Base-by-base conservation (phyloP, 2,329 filamentous ascomycete species). In the Penicillium sp. region DNA sequence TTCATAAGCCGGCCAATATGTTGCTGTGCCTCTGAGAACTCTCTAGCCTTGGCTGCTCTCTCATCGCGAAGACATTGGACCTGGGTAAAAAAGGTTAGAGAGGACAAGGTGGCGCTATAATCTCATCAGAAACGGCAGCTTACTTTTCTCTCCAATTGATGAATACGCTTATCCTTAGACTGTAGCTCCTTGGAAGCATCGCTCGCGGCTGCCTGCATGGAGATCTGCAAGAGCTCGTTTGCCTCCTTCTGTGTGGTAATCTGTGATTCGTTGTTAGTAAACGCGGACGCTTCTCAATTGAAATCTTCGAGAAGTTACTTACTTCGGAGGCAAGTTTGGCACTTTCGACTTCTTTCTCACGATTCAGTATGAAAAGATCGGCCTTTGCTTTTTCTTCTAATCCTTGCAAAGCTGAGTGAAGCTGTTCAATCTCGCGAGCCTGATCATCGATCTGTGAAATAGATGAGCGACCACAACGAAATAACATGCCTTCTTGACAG, bases 21-120 rank as follows among this genome's bases (percentile, higher is more conserved):
- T 56, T 78, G 73, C 55, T 77, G 76, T 1, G 75, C 76, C 58
- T 77, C 75, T 1, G 73, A 75, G 38, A 78, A 77, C 57, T 78
- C 75, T 10, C 73, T 71, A 22, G 75, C 74, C 62, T 78, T 78
- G 10, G 71, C 66, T 22, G 74, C 70, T 42, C 75, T 69, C 53
- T 77, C 74, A 40, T 75, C 70, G 14, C 71, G 73, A 40, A 77
- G 64, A 28, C 70, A 69, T 65, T 76, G 74, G 13, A 76, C 62
- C 75, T 78, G 25, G 22, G 42, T 3, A 45, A 14, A 49, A 14
- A 7, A 43, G 60, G 25, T 25, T 33, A 53, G 19, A 38, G 11
- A 28, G 22, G 6, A 14, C 26, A 35, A 63, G 48, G n/a, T 1
- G 16, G 8, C 8, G 8, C 14, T 6, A 6, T 3, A 14, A n/a